These are phyloP conservation scores for Lactarius trivialis DNA, from an alignment of 768 basidiomycete species.

Conservation along the genomic window DNA sequence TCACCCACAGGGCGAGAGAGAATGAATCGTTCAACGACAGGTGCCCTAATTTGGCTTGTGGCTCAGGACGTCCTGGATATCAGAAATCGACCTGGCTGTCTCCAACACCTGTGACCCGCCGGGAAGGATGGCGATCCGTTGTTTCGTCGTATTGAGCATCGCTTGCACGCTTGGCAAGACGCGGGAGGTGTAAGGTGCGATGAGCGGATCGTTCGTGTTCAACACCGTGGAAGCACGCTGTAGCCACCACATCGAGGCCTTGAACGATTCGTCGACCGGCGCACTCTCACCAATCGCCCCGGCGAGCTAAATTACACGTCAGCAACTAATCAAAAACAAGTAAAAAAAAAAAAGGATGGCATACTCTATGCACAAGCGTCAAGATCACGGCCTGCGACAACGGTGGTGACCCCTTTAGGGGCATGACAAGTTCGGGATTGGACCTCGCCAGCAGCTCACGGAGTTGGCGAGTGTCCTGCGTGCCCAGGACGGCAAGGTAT, in stretches of 20 bases:
- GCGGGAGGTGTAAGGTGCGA: conserved; percentile 73
- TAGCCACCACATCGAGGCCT: conserved; percentile 81
- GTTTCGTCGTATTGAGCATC: conserved; percentile 71
- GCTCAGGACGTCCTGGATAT: conserved; percentile 65
- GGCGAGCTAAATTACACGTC: conserved; percentile 46
- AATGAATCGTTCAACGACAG: background rate
- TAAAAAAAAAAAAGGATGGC: conserved; percentile 26
- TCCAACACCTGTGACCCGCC: conserved; percentile 63
- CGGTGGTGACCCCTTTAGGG: conserved; percentile 58
- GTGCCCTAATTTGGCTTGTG: conserved; percentile 33
- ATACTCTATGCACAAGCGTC: conserved; percentile 75
- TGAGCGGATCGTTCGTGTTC: conserved; percentile 74
- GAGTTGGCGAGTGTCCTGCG: conserved; percentile 67
- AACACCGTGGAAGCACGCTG: conserved; percentile 66
- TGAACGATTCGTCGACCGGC: conserved; percentile 75
- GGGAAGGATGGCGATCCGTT: conserved; percentile 71
- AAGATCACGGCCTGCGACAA: conserved; percentile 81
- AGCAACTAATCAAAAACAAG: background rate
- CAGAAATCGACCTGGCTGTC: conserved; percentile 60
- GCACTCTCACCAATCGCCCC: conserved; percentile 68
- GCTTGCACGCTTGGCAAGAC: conserved; percentile 75
- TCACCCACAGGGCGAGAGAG: conserved; percentile 14
- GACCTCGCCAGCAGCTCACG: conserved; percentile 67
- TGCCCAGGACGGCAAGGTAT: conserved; percentile 69
- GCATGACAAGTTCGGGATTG: conserved; percentile 77